Evolutionary conservation across 352 stramenopile genomes (phyloP).

Genomic region (Pythium volutum): DNA sequence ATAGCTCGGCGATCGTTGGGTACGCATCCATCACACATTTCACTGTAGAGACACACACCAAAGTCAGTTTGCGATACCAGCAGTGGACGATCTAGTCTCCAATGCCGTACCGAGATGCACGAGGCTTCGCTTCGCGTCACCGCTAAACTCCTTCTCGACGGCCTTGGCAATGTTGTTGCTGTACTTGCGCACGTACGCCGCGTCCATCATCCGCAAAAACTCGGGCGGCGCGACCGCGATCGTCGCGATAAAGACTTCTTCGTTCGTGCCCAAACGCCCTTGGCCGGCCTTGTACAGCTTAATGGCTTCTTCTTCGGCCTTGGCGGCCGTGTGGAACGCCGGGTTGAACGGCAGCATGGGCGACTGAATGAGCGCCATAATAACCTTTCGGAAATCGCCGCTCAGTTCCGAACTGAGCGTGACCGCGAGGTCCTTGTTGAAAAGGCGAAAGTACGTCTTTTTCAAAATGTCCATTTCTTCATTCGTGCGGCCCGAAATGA

Average conservation of each 20-base stretch:
- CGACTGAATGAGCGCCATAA: constrained; percentile 65
- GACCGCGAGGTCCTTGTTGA: constrained; percentile 65
- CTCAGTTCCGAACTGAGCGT: constrained; percentile 65
- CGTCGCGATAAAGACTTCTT: constrained; percentile 65
- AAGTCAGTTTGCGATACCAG: not conserved
- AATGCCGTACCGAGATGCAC: constrained; percentile 36
- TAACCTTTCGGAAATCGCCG: constrained; percentile 70
- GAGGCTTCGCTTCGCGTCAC: constrained; percentile 68
- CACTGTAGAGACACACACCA: constrained; percentile 26
- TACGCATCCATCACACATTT: constrained; percentile 50
- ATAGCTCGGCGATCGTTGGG: constrained; percentile 53
- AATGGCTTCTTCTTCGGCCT: constrained; percentile 59
- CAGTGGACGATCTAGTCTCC: no score
- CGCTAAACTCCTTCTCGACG: constrained; percentile 80
- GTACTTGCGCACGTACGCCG: constrained; percentile 74
- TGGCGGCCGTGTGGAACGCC: constrained; percentile 55
- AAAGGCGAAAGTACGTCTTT: constrained; percentile 69
- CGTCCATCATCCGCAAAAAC: constrained; percentile 65
- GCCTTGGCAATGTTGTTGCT: constrained; percentile 77
- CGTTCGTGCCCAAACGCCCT: constrained; percentile 67
- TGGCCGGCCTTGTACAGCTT: constrained; percentile 78
- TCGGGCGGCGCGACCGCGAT: constrained; percentile 56
- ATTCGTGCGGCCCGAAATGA: constrained; percentile 67
- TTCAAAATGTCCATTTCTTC: constrained; percentile 82
- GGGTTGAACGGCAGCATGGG: constrained; percentile 51